phyloP scores from a whole-genome alignment of 768 basidiomycete genomes.

The Vararia minispora region DNA sequence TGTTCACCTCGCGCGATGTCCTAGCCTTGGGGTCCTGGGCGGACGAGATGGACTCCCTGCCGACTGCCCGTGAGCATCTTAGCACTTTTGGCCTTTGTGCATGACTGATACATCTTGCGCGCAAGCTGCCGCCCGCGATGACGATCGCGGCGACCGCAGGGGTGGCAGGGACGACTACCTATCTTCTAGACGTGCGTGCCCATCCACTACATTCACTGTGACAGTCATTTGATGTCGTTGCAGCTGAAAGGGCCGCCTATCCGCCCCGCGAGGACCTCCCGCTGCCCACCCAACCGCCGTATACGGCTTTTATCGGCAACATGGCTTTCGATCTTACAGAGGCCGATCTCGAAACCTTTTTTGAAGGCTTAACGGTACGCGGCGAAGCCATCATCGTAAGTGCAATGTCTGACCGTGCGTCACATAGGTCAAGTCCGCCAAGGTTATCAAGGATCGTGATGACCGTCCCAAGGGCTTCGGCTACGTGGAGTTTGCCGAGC shows the following conservation, averaged over 20 bases:
- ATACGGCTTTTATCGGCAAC: slow-evolving; percentile 95
- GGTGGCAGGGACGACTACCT: slow-evolving; percentile 47
- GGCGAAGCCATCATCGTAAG: not conserved
- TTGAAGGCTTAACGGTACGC: slow-evolving; percentile 50
- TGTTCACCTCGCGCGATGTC: slow-evolving; percentile 12
- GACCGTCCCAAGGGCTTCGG: slow-evolving; percentile 98
- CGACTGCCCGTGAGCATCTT: slow-evolving; percentile 78
- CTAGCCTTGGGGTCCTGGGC: slow-evolving; percentile 92
- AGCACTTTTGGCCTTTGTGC: not conserved
- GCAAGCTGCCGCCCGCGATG: slow-evolving; percentile 63
- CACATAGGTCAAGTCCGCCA: slow-evolving; percentile 66
- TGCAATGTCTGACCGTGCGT: slow-evolving; percentile 1
- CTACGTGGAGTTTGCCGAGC: slow-evolving; percentile 87
- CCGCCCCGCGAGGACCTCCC: slow-evolving; percentile 84
- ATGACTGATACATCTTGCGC: slow-evolving; percentile 3
- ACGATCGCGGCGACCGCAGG: slow-evolving; percentile 49
- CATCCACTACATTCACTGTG: not conserved
- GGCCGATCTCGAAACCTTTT: slow-evolving; percentile 71
- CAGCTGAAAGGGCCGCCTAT: slow-evolving; percentile 44
- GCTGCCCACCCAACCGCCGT: slow-evolving; percentile 91
- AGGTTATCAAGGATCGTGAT: slow-evolving; percentile 88
- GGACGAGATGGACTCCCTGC: slow-evolving; percentile 92
- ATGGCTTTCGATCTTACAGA: slow-evolving; percentile 89
- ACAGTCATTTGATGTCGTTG: not conserved
- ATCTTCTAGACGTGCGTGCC: slow-evolving; percentile 45